These are phyloP conservation scores for Hebeloma cylindrosporum DNA, from an alignment of 768 basidiomycete species.

Conservation along the genomic window DNA sequence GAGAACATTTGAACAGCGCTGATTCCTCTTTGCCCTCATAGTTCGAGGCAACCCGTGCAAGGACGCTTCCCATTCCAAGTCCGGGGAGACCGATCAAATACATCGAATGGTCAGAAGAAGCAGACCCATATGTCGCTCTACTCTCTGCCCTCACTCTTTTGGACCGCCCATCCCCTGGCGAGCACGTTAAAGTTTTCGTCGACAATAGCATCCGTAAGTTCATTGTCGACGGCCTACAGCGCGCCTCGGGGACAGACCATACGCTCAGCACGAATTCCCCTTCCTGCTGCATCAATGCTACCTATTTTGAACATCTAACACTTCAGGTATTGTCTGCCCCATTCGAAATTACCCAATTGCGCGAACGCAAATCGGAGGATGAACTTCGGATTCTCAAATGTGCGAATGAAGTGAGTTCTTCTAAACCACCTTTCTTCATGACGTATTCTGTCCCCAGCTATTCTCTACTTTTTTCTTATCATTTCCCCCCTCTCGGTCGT, in stretches of 20 bases:
- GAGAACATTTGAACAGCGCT: not conserved
- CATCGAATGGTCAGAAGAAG: slow-evolving; percentile 66
- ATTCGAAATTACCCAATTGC: slow-evolving; percentile 52
- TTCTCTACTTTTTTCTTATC: not conserved
- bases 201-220: slow-evolving; percentile 64
- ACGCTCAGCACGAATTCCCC: not conserved
- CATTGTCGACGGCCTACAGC: slow-evolving; percentile 60
- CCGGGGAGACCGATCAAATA: slow-evolving; percentile 40
- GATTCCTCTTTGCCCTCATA: slow-evolving; percentile 11
- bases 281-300: too few relatives aligned
- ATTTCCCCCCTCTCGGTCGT: too few relatives aligned
- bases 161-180: not conserved
- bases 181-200: slow-evolving; percentile 49
- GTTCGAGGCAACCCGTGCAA: slow-evolving; percentile 76
- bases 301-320: slow-evolving; percentile 24
- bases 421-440: not conserved
- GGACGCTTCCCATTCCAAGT: slow-evolving; percentile 53
- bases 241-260: slow-evolving; percentile 26
- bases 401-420: slow-evolving; percentile 65
- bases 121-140: slow-evolving; percentile 60
- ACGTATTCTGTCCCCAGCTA: not conserved
- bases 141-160: slow-evolving; percentile 18
- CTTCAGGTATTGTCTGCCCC: slow-evolving; percentile 49
- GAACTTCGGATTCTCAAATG: slow-evolving; percentile 75
- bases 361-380: slow-evolving; percentile 71